Conservation (phyloP, 768 basidiomycete species). For the Chiua virens region DNA sequence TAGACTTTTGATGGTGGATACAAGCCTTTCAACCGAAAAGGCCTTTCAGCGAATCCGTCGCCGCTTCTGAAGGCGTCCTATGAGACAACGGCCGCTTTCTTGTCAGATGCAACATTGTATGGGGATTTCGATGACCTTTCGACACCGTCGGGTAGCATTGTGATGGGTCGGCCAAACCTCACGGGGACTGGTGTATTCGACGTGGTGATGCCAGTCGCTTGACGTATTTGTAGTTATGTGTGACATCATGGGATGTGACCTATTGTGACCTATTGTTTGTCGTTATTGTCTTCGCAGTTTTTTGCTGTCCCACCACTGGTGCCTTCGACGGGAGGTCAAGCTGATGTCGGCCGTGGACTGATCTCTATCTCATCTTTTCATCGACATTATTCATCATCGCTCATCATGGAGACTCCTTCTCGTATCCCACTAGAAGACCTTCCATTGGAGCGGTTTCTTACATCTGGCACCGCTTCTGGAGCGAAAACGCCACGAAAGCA, state of each 20-base stretch:
- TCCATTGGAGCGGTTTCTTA: constrained; percentile 56
- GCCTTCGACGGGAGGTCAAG: constrained; percentile 15
- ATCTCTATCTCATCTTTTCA: constrained; percentile 17
- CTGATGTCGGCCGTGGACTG: constrained; percentile 28
- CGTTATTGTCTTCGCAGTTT: constrained; percentile 25
- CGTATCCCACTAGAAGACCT: constrained; percentile 60
- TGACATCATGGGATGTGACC: constrained; percentile 18
- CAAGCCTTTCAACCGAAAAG: constrained; percentile 97
- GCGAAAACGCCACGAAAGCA: constrained; percentile 33
- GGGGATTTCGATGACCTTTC: constrained; percentile 95
- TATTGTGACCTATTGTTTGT: constrained; percentile 19
- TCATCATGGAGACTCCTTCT: constrained; percentile 26
- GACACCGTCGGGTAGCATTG: constrained; percentile 89
- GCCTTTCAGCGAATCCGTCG: constrained; percentile 90
- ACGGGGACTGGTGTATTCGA: constrained; percentile 98
- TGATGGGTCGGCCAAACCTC: constrained; percentile 79
- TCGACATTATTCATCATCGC: background rate
- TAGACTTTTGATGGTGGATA: constrained; percentile 98
- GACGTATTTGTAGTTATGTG: background rate
- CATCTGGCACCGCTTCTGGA: constrained; percentile 26
- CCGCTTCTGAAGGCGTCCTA: constrained; percentile 96
- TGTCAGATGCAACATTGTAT: constrained; percentile 90
- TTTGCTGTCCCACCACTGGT: constrained; percentile 5
- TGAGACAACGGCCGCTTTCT: constrained; percentile 91
- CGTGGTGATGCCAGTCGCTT: constrained; percentile 57